These are phyloP conservation scores for Ogataea hybrid DNA, from an alignment of 1,139 yeast genomes.

Conservation along the genomic window DNA sequence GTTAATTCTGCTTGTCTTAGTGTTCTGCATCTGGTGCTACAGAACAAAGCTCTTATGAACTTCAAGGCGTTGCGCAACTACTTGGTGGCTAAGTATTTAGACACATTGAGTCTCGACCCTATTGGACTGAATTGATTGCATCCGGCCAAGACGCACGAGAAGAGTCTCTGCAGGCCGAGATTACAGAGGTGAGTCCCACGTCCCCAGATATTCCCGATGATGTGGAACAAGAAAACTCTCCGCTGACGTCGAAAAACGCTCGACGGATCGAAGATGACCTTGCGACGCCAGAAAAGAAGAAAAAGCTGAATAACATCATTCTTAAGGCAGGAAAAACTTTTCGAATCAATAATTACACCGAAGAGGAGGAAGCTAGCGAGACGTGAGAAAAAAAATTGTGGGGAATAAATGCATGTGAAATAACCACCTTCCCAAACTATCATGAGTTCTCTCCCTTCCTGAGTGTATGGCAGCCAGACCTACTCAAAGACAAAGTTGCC, in stretches of 20 bases:
- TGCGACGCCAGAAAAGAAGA: slow-evolving; percentile 19
- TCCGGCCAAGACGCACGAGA: slow-evolving; percentile 10
- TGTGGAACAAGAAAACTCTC: slow-evolving; percentile 8
- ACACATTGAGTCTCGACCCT: slow-evolving; percentile 37
- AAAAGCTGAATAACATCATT: slow-evolving; percentile 18
- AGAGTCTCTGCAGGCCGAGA: slow-evolving; percentile 17
- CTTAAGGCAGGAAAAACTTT: slow-evolving; percentile 19
- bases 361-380: slow-evolving; percentile 6
- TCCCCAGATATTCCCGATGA: slow-evolving; percentile 20
- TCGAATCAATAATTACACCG: slow-evolving; percentile 11
- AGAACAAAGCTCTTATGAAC: slow-evolving; percentile 38
- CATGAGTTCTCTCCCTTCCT: slow-evolving; percentile 6
- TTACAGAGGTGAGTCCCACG: slow-evolving; percentile 21
- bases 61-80: slow-evolving; percentile 49
- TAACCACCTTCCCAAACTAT: neutral
- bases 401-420: slow-evolving; percentile 8
- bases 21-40: slow-evolving; percentile 54
- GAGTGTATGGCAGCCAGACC: slow-evolving; percentile 45
- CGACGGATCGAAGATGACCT: slow-evolving; percentile 11
- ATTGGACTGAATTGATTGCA: slow-evolving; percentile 30
- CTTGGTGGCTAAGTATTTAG: slow-evolving; percentile 44
- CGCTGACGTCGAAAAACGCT: slow-evolving; percentile 1
- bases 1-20: slow-evolving; percentile 78
- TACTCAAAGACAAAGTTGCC: slow-evolving; percentile 80
- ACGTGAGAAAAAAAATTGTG: slow-evolving; percentile 3